Evolutionary conservation across 805 yeast genomes (phyloP).

Genomic region (Hermanozyma aechmeae): DNA sequence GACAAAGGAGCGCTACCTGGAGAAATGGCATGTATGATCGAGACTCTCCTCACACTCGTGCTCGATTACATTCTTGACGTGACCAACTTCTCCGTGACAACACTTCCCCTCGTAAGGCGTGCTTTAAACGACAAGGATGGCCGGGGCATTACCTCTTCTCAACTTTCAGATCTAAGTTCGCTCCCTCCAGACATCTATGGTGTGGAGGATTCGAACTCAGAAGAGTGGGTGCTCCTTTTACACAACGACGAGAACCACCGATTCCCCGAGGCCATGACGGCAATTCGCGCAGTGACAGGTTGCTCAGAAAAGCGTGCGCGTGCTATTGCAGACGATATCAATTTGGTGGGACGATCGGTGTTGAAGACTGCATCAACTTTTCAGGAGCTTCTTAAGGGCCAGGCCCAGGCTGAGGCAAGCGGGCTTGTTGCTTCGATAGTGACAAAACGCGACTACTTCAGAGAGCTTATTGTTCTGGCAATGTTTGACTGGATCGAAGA

Average conservation of each 20-base stretch:
- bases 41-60: conserved; percentile 14
- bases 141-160: conserved; percentile 17
- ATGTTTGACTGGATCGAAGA: conserved; percentile 45
- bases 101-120: conserved; percentile 31
- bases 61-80: conserved; percentile 38
- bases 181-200: conserved; percentile 25
- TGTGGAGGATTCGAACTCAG: conserved; percentile 22
- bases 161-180: conserved; percentile 20
- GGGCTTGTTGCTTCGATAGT: conserved; percentile 51
- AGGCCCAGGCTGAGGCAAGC: conserved; percentile 30
- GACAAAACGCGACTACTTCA: conserved; percentile 39
- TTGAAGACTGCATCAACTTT: conserved; percentile 23
- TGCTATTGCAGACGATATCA: conserved; percentile 35
- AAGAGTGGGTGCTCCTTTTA: conserved; percentile 40
- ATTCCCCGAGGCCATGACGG: conserved; percentile 42
- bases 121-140: conserved; percentile 15
- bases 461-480: conserved; percentile 36
- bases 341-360: conserved; percentile 40
- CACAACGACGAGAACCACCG: conserved; percentile 78
- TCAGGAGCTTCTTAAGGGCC: conserved; percentile 19
- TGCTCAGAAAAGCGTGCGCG: conserved; percentile 18
- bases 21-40: too few relatives aligned
- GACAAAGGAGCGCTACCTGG: neutral
- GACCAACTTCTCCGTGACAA: conserved; percentile 25
- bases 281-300: conserved; percentile 29